Evolutionary conservation across 31 red algal species (phyloP), one percentile per base, ranked within the genome.

Genomic region (Odonthalia washingtoniensis): DNA sequence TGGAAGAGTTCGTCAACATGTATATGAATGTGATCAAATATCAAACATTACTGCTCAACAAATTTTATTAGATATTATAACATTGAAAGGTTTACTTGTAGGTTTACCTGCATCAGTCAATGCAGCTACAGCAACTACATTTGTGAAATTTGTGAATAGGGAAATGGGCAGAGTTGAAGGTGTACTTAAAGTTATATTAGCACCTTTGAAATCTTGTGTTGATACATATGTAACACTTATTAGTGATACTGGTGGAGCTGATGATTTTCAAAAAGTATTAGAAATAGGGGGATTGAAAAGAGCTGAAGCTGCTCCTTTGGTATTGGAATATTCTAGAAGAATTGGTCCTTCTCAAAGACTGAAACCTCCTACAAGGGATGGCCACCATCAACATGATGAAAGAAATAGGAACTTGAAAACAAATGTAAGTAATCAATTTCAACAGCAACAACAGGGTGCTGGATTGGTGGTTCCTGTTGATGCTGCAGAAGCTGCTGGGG

Each of bases 121-220:
- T 65, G 66, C 78, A 18, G 5, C 89, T 14, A 86, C 62, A 21
- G 75, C 85, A 37, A 81, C 80, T 37, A 70, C 90, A 35, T 98
- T 88, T 72, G 88, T 92, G 33, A 94, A 94, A 75, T 66, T 88
- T 46, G 87, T 98, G 17, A 94, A 90, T 49, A 69, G 80, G 31
- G 96, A 98, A 89, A 91, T 92, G 85, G 87, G 89, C 37, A 91
- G 84, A 44, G 75, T 91, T 53, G 96, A 98, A 66, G 80, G 90
- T 63, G 80, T 98, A 68, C 89, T 98, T 42, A 98, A 98, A 63
- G 96, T 98, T 26, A n/a, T n/a, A n/a, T n/a, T n/a, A n/a, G n/a
- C n/a, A n/a, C n/a, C n/a, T n/a, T n/a, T n/a, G n/a, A n/a, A 95
- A 52, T 78, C 78, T 9, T 81, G 75, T 42, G 83, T 98, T 33